Percentiles rank a stretch among this genome's conserved stretches.
These are phyloP conservation scores for Melampsora americana DNA, from an alignment of 1,284 basidiomycete genomes.

Conservation along the genomic window DNA sequence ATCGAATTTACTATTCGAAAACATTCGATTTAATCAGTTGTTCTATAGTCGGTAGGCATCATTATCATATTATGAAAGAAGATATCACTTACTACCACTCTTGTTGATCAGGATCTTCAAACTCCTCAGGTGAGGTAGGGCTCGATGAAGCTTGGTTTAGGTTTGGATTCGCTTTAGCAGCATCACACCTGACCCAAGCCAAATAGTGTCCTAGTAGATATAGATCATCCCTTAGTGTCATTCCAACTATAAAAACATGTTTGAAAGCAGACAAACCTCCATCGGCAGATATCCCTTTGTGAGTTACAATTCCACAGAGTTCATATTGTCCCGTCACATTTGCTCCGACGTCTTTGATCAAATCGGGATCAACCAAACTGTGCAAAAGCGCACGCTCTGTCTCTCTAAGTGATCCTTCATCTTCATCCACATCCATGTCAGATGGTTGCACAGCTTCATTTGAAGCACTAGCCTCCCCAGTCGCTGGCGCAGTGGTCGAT, in stretches of 20 bases:
- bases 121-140: conserved; percentile 4
- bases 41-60: too few relatives aligned
- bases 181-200: conserved; percentile 45
- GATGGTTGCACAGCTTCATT: background rate
- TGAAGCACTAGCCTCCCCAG: background rate
- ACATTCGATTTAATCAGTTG: too few relatives aligned
- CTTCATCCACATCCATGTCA: conserved; percentile 46
- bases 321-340: conserved; percentile 80
- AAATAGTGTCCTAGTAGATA: conserved; percentile 45
- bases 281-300: conserved; percentile 92
- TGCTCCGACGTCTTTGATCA: conserved; percentile 68
- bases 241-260: background rate
- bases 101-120: conserved; percentile 43
- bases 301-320: conserved; percentile 84
- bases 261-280: conserved; percentile 57
- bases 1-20: conserved; percentile 60
- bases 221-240: background rate
- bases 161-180: conserved; percentile 41
- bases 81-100: conserved; percentile 20
- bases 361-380: conserved; percentile 63
- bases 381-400: conserved; percentile 67
- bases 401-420: conserved; percentile 53
- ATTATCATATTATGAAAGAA: background rate
- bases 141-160: conserved; percentile 26
- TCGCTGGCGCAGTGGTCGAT: conserved; percentile 6